Percentiles rank a stretch among this genome's conserved stretches.
phyloP scores from a whole-genome alignment of 2,329 filamentous ascomycete genomes.

The Paraphoma chrysanthemicola region DNA sequence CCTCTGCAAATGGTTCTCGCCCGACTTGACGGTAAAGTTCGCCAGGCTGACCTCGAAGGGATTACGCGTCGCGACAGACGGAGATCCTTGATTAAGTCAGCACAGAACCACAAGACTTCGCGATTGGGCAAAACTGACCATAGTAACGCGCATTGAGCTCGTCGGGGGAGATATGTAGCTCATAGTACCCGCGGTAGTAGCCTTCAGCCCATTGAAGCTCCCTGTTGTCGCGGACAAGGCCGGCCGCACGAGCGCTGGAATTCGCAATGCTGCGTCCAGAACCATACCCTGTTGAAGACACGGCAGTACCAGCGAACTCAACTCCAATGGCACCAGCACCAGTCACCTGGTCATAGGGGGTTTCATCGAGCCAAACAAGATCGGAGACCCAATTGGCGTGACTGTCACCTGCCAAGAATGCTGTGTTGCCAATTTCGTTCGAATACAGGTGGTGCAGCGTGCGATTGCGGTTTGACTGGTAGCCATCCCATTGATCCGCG shows the following conservation, averaged over 20 bases:
- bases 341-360: slow-evolving; percentile 44
- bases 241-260: slow-evolving; percentile 58
- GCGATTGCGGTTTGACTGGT: slow-evolving; percentile 72
- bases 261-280: slow-evolving; percentile 18
- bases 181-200: slow-evolving; percentile 76
- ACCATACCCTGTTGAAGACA: slow-evolving; percentile 61
- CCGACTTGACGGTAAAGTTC: slow-evolving; percentile 70
- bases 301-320: slow-evolving; percentile 68
- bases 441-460: slow-evolving; percentile 70
- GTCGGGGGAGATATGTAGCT: slow-evolving; percentile 63
- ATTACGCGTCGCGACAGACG: slow-evolving; percentile 65
- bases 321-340: slow-evolving; percentile 52
- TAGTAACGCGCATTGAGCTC: slow-evolving; percentile 68
- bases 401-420: slow-evolving; percentile 73
- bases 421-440: slow-evolving; percentile 72
- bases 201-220: slow-evolving; percentile 75
- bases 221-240: slow-evolving; percentile 55
- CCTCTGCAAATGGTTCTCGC: slow-evolving; percentile 63
- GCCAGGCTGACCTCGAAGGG: slow-evolving; percentile 69
- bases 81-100: slow-evolving; percentile 40
- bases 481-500: slow-evolving; percentile 68
- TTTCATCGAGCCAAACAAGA: slow-evolving; percentile 51
- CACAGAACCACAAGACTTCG: not conserved
- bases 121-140: slow-evolving; percentile 49
- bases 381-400: slow-evolving; percentile 66